phyloP scores from a whole-genome alignment of 1,284 basidiomycete genomes.

The Cystobasidiaceae sp. region DNA sequence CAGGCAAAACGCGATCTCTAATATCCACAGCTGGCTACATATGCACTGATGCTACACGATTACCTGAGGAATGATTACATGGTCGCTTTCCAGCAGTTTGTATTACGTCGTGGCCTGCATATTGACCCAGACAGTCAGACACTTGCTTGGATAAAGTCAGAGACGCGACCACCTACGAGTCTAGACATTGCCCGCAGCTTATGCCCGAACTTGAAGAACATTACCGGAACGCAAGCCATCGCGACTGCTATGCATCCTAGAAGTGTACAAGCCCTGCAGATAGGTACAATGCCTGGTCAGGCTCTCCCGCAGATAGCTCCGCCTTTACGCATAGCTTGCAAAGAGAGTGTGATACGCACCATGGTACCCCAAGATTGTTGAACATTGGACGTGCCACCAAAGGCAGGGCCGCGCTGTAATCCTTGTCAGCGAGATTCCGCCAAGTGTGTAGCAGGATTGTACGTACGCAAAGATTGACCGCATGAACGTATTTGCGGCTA shows the following conservation, averaged over 20 bases:
- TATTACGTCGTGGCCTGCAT: background rate
- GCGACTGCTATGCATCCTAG: slow-evolving; percentile 44
- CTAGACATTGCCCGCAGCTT: slow-evolving; percentile 12
- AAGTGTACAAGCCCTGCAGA: slow-evolving; percentile 42
- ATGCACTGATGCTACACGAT: background rate
- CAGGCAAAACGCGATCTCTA: too few relatives aligned
- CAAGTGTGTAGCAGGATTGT: background rate
- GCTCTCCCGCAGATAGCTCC: too few relatives aligned
- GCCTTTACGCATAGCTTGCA: background rate
- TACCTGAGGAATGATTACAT: background rate
- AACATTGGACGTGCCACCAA: slow-evolving; percentile 46
- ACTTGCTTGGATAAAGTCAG: background rate
- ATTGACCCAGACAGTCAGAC: background rate
- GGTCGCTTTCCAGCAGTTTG: background rate
- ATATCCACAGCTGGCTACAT: background rate
- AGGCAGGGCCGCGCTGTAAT: slow-evolving; percentile 45
- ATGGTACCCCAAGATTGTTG: slow-evolving; percentile 47
- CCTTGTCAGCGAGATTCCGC: slow-evolving; percentile 36
- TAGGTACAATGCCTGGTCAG: background rate
- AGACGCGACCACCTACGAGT: background rate
- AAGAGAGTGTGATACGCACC: slow-evolving; percentile 30
- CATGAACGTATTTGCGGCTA: slow-evolving; percentile 49
- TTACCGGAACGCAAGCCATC: slow-evolving; percentile 26
- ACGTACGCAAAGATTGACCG: slow-evolving; percentile 45
- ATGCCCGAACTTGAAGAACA: slow-evolving; percentile 23